These are phyloP conservation scores for Leccinum uliginosum DNA, from an alignment of 768 basidiomycete species.

Conservation along the genomic window DNA sequence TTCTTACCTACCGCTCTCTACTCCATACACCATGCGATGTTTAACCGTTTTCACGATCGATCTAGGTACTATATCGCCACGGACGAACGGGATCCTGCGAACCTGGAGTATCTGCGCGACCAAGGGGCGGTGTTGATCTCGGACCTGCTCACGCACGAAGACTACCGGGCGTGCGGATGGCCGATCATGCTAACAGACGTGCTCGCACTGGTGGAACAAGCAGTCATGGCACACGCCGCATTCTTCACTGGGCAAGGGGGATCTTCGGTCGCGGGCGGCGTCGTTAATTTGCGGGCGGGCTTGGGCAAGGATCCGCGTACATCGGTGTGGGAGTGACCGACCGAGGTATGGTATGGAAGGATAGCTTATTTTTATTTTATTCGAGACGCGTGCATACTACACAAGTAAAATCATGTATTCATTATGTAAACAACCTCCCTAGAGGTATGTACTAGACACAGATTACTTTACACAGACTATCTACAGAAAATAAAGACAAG, in stretches of 20 bases:
- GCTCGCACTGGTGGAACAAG: slow-evolving; percentile 41
- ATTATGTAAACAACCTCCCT: no score
- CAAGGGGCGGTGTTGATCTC: slow-evolving; percentile 38
- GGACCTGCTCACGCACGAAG: slow-evolving; percentile 41
- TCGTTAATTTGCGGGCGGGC: slow-evolving; percentile 38
- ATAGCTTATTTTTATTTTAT: no score
- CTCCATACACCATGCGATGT: background rate
- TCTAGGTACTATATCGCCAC: slow-evolving; percentile 34
- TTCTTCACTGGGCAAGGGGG: slow-evolving; percentile 40
- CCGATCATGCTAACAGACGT: slow-evolving; percentile 40
- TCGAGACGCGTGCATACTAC: background rate
- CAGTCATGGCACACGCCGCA: slow-evolving; percentile 29
- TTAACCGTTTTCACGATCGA: background rate
- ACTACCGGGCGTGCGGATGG: slow-evolving; percentile 39
- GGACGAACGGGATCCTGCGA: slow-evolving; percentile 37
- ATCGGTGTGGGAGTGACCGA: slow-evolving; percentile 22
- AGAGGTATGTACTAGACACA: no score
- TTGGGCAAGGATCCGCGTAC: slow-evolving; percentile 38
- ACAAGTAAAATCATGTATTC: background rate
- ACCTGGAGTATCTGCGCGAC: slow-evolving; percentile 29
- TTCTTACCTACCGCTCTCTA: background rate
- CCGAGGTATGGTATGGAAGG: background rate
- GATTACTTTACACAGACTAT: no score
- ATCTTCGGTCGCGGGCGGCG: slow-evolving; percentile 38
- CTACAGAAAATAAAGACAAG: no score